Percentiles rank a stretch among this genome's conserved stretches.
phyloP scores from a whole-genome alignment of 2,329 filamentous ascomycete species.

The Aspergillus pseudoglaucus region DNA sequence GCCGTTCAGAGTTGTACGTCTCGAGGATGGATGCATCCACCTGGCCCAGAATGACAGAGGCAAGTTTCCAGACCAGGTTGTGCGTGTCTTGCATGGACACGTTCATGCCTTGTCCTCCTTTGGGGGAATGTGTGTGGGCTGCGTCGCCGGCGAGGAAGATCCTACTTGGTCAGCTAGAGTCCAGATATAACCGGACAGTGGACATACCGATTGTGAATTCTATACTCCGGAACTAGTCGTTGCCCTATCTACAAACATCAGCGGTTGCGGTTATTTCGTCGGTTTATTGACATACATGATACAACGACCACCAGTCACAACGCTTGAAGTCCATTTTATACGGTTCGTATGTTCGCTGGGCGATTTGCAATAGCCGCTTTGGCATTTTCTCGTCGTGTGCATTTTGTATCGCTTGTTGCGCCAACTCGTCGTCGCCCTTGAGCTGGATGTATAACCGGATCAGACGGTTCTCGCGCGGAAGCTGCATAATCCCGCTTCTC shows the following conservation, averaged over 20 bases:
- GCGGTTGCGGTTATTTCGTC: background rate
- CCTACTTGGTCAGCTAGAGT: conserved; percentile 54
- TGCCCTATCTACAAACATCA: conserved; percentile 58
- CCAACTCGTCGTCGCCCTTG: conserved; percentile 16
- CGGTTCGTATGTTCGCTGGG: conserved; percentile 58
- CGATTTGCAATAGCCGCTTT: conserved; percentile 26
- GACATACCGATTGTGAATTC: conserved; percentile 40
- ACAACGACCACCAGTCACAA: conserved; percentile 56
- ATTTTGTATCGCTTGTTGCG: background rate
- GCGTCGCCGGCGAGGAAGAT: conserved; percentile 68
- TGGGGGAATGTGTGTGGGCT: conserved; percentile 44
- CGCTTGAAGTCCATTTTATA: conserved; percentile 61
- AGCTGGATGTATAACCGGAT: conserved; percentile 63
- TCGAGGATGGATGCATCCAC: conserved; percentile 37
- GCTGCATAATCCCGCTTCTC: conserved; percentile 57
- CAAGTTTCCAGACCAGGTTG: conserved; percentile 53
- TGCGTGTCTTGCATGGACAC: conserved; percentile 48
- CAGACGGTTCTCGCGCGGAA: conserved; percentile 58
- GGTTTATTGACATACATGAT: background rate
- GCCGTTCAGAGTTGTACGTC: conserved; percentile 46
- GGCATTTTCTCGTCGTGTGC: background rate
- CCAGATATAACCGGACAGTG: background rate
- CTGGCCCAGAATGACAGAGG: conserved; percentile 37
- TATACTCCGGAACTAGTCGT: conserved; percentile 54
- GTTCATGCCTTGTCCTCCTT: conserved; percentile 48